Evolutionary conservation across 1,284 basidiomycete genomes (phyloP), one percentile per base, ranked within the genome.

Genomic region (Irpex sp.): DNA sequence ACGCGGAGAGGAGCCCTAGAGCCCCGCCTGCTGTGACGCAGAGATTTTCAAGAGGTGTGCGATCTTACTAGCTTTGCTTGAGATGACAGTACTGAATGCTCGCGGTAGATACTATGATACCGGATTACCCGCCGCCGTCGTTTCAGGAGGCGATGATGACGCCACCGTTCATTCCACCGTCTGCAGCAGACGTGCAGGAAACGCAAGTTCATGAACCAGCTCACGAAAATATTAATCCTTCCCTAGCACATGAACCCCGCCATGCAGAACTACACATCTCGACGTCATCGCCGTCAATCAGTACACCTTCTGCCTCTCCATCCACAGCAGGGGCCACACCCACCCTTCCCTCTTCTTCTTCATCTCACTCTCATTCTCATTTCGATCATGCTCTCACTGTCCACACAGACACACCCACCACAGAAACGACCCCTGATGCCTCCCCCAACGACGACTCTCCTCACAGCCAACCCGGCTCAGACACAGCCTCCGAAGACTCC

Each of bases 111-210:
- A 68, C 69, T n/a, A 63, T 69, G 2, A 75, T 85, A 60, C 84
- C 84, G 19, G 79, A 85, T 69, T 84, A 84, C 64, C 84, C 84
- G 6, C 84, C 84, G 11, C 84, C 84, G 46, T 80, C 83, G 1
- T 86, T 85, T 69, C 80, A 80, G 61, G 84, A 86, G 69, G 83
- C 84, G 15, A 81, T 83, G 19, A 60, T 68, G 37, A 69, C 69
- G 6, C 71, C 59, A 49, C 70, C 62, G 17, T 66, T 57, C 59
- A 63, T 51, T 62, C 68, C 59, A 17, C 50, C 39, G n/a, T 0
- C 60, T 1, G 58, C 63, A 43, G 19, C 54, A 26, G 54, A 50
- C 51, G 64, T 21, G 53, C 53, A 55, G 53, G 31, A 55, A n/a
- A 55, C 11, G 17, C 57, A 56, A 47, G 31, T 61, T 39, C 49